Evolutionary conservation across 805 yeast species (phyloP), one percentile per base, ranked within the genome.

Genomic region (Ogataea pilisensis): DNA sequence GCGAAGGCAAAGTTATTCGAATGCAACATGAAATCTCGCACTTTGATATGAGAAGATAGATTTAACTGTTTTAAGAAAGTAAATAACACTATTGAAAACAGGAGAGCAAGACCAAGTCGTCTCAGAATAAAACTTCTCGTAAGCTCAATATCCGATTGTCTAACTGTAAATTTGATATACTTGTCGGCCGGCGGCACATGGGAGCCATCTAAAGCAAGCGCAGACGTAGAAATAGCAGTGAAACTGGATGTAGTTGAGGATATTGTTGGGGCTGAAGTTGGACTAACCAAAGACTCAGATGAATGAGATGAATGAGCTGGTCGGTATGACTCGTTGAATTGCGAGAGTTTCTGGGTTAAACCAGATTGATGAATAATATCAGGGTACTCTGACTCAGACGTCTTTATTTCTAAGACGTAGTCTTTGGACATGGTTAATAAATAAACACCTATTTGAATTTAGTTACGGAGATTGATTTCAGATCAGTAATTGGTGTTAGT

Each of bases 321-420:
- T n/a, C n/a, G n/a, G n/a, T n/a, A n/a, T n/a, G n/a, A n/a, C 26
- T 22, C 11, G 26, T 22, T 22, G 26, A 22, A 22, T n/a, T n/a
- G n/a, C n/a, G n/a, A n/a, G n/a, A 27, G 19, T 4, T 17, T n/a
- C 19, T 17, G 32, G 28, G 22, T 3, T 12, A 25, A 14, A 22
- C 35, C 45, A 31, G 42, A 44, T 38, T 55, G 58, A 22, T 42
- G 44, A 12, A 55, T 32, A 16, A 48, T 18, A 32, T 53, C 53
- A 3, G 51, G 48, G 36, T 43, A 46, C 20, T 31, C 28, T 3
- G 49, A 31, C 29, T 46, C 52, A 9, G 61, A 56, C 14, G 59
- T 48, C 41, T 51, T 54, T 31, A 58, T 48, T 49, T 56, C 60
- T 20, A 58, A 38, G 30, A 58, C 42, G 42, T 56, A 58, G 34